Evolutionary conservation across 179 eudicot genomes (phyloP), one percentile per base, ranked within the genome.

Genomic region (Silene vulgaris): DNA sequence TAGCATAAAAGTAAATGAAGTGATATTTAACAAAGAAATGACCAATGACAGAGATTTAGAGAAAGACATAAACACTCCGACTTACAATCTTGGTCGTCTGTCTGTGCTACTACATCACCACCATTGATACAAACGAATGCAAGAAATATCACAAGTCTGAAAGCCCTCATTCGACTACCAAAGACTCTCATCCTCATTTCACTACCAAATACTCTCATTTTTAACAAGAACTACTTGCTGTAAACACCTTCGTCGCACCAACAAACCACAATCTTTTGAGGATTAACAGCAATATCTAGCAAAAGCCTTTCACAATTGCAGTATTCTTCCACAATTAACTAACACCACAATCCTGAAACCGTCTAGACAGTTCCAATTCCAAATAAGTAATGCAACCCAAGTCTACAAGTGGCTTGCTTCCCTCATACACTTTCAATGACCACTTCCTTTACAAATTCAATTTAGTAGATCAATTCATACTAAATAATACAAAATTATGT

Each of bases 31-130:
- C 37, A 32, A 32, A 3, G 37, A 32, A 32, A 32, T 32, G 9
- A 70, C 3, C 9, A 19, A 5, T 57, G 16, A 13, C 12, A 8
- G 21, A 11, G 56, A 30, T 54, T 62, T 35, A n/a, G 65, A 61
- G 43, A 81, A 60, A 8, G 17, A 78, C n/a, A 62, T 3, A 72
- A 75, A 43, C 43, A 48, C 4, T 72, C 1, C 57, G 13, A 72
- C 84, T 75, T 82, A 82, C 84, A 7, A 75, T 82, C 84, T 59
- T 61, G 75, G 21, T 3, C 26, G 71, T 66, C 29, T 30, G 80
- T 81, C 29, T 69, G 52, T 72, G 84, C 82, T 67, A 16, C 66
- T 3, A 72, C 69, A 69, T 21, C 23, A 35, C 70, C 26, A 23
- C 65, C 30, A 23, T 9, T 62, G 26, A 75, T 30, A 67, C 75